These are phyloP conservation scores for Tricladium varicosporioides DNA, from an alignment of 2,329 filamentous ascomycete species.

Conservation along the genomic window DNA sequence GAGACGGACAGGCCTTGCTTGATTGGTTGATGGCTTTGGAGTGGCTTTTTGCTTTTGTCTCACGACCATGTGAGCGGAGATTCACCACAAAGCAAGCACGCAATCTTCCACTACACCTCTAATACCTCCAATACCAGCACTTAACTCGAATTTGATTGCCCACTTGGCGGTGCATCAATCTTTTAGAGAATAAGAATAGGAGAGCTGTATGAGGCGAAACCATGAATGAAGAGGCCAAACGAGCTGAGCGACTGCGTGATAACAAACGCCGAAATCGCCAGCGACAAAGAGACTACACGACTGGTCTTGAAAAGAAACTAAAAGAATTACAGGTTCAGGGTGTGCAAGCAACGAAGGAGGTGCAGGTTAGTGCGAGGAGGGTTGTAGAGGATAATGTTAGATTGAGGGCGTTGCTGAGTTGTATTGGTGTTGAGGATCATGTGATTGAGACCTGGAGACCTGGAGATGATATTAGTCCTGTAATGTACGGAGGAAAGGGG, in stretches of 20 bases:
- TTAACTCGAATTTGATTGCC: no score
- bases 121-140: no score
- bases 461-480: not conserved
- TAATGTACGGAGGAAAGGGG: no score
- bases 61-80: not conserved
- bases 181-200: no score
- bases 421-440: constrained; percentile 36
- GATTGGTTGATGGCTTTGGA: not conserved
- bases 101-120: no score
- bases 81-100: not conserved
- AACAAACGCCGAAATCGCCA: constrained; percentile 54
- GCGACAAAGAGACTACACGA: constrained; percentile 49
- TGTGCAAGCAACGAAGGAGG: constrained; percentile 48
- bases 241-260: constrained; percentile 28
- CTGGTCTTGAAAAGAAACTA: constrained; percentile 45
- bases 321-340: constrained; percentile 48
- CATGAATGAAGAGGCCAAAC: not conserved
- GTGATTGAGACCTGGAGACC: constrained; percentile 16
- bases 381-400: constrained; percentile 49
- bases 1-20: constrained; percentile 2
- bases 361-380: constrained; percentile 51
- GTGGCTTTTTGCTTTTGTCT: not conserved
- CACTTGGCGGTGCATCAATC: no score
- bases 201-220: not conserved
- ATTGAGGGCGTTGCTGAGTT: constrained; percentile 43